Conservation (phyloP, 768 basidiomycete species). For the Lentinula sp. region DNA sequence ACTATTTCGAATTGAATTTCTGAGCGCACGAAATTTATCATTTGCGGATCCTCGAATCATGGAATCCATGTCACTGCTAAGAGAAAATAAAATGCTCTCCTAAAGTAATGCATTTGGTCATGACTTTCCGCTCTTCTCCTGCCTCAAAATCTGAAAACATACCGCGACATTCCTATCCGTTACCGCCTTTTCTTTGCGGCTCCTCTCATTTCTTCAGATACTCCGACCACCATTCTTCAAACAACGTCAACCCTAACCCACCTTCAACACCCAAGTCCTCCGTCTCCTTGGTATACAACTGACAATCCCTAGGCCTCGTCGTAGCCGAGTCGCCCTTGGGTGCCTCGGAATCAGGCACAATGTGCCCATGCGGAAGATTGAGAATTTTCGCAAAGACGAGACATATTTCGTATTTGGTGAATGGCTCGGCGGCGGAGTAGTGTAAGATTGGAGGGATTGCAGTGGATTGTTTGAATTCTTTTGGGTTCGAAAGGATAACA, state of each 20-base stretch:
- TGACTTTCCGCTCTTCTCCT: too few relatives aligned
- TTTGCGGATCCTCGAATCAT: too few relatives aligned
- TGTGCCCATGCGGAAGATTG: slow-evolving; percentile 63
- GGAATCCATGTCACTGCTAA: too few relatives aligned
- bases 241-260: slow-evolving; percentile 56
- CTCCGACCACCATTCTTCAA: slow-evolving; percentile 81
- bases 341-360: slow-evolving; percentile 64
- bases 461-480: slow-evolving; percentile 20
- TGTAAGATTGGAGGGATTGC: slow-evolving; percentile 72
- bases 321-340: slow-evolving; percentile 63
- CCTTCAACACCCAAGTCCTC: slow-evolving; percentile 55
- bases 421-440: slow-evolving; percentile 75
- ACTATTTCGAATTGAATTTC: too few relatives aligned
- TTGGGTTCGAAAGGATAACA: too few relatives aligned
- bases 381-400: slow-evolving; percentile 70
- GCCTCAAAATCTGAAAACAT: too few relatives aligned
- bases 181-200: neutral
- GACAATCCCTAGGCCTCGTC: slow-evolving; percentile 74
- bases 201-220: slow-evolving; percentile 24
- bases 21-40: too few relatives aligned
- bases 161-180: neutral
- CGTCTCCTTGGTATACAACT: slow-evolving; percentile 72
- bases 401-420: slow-evolving; percentile 94
- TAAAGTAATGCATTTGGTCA: too few relatives aligned
- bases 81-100: too few relatives aligned